These are phyloP conservation scores for Fonsecaea erecta DNA, from an alignment of 2,329 filamentous ascomycete species.

Conservation along the genomic window DNA sequence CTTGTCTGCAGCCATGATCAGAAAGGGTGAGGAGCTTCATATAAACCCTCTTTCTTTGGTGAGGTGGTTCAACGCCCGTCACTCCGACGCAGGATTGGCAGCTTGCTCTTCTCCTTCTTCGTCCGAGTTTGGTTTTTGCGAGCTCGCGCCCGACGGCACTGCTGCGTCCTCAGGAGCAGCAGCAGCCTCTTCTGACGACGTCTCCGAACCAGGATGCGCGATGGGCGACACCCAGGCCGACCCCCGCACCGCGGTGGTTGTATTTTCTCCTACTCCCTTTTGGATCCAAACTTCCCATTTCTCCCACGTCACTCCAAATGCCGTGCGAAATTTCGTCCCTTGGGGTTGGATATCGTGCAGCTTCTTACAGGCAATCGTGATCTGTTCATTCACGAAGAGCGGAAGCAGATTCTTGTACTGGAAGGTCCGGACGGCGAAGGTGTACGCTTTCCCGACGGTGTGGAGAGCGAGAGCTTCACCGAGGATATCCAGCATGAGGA, in stretches of 20 bases:
- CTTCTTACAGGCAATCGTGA: conserved; percentile 70
- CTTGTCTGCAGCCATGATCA: too few species aligned
- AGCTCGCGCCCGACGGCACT: not conserved
- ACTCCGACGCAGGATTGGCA: not conserved
- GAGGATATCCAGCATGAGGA: conserved; percentile 74
- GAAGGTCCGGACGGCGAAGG: conserved; percentile 58
- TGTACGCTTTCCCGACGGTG: not conserved
- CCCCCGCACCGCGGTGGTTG: conserved; percentile 30
- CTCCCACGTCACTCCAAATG: conserved; percentile 67
- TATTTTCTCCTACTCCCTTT: conserved; percentile 27
- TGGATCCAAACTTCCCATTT: conserved; percentile 60
- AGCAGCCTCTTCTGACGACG: not conserved
- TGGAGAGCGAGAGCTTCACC: conserved; percentile 16
- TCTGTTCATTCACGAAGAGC: conserved; percentile 72
- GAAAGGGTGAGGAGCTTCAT: too few species aligned
- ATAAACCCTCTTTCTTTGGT: too few species aligned
- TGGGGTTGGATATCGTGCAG: conserved; percentile 1
- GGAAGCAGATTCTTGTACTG: conserved; percentile 83
- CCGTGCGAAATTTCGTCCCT: conserved; percentile 57
- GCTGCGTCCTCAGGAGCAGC: not conserved
- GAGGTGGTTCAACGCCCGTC: too few species aligned
- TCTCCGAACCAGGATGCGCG: not conserved
- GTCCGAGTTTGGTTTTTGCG: not conserved
- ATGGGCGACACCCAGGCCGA: conserved; percentile 18
- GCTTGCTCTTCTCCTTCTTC: not conserved